Base-by-base conservation (phyloP, 2,329 filamentous ascomycete species). In the Phaeosphaeriaceae sp. region DNA sequence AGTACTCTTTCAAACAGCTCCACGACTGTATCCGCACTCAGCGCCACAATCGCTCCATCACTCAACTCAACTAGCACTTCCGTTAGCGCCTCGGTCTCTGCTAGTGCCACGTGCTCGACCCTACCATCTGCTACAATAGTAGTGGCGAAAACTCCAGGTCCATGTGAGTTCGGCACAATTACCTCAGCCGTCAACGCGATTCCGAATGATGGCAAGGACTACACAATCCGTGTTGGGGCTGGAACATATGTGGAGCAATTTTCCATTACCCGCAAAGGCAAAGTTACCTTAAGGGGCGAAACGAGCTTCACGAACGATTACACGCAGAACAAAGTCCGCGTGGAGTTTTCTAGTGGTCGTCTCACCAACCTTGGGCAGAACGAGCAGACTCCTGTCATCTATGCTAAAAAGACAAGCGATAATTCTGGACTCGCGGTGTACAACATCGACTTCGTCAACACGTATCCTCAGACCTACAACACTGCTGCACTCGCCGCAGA, bases 381-480 rank as follows among this genome's bases (percentile, higher is more conserved):
- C 50, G 81, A 83, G 56, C 63, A 73, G 46, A 83, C 81, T 0
- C 81, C 81, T 0, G 74, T 82, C 10, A 74, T 84, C 46, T 78
- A 81, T 61, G 75, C 76, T 52, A 83, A 82, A 71, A 82, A 81
- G 54, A 79, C 35, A n/a, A 40, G 48, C 10, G 63, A 65, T 40
- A 60, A 65, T 42, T 67, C 65, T 11, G 65, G 65, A 2, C 24
- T 67, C 26, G 65, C 63, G 6, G 2, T 67, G 3, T 65, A 67
- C 49, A 67, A 67, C 30, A 65, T 67, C 66, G 84, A 87, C 65
- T 80, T 85, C 66, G 74, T 52, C 51, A 75, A 76, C 5, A 60
- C 64, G 1, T 71, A 67, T 23, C 66, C 68, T n/a, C 62, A 65
- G 44, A 68, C 63, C 9, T 60, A 58, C 9, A 76, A 77, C 40